Conservation (phyloP, 2,329 filamentous ascomycete species). For the Nannizzia gypsea region DNA sequence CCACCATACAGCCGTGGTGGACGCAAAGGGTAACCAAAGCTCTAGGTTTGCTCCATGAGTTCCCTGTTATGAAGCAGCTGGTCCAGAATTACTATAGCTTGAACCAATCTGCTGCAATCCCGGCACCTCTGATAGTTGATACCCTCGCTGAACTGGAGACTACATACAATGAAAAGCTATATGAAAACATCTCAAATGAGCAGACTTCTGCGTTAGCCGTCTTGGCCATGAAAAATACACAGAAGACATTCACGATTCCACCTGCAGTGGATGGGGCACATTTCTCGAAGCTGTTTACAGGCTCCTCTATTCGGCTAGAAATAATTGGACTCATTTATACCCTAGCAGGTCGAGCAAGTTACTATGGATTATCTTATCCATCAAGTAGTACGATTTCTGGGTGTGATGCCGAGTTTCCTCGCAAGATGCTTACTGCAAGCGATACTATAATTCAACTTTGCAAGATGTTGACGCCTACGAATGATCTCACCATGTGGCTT, state of each 20-base stretch:
- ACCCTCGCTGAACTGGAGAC: background rate
- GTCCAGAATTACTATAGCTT: background rate
- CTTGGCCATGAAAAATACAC: background rate
- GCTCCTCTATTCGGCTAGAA: background rate
- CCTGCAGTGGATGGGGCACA: background rate
- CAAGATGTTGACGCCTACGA: background rate
- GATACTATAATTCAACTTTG: background rate
- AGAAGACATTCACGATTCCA: background rate
- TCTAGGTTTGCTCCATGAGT: background rate
- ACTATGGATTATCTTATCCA: background rate
- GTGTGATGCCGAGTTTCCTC: background rate
- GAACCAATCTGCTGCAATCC: background rate
- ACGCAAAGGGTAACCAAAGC: background rate
- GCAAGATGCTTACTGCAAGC: background rate
- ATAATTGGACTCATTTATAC: background rate
- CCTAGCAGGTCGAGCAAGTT: background rate
- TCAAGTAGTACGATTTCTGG: background rate
- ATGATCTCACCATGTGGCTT: conserved; percentile 3
- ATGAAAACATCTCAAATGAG: background rate
- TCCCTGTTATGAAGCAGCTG: background rate
- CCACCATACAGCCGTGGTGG: background rate
- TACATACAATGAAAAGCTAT: background rate
- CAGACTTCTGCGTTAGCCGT: background rate
- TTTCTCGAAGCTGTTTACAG: background rate
- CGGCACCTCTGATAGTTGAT: background rate